Conservation (phyloP, 192 early-diverging fungal species). For the Kappamyces sp. region DNA sequence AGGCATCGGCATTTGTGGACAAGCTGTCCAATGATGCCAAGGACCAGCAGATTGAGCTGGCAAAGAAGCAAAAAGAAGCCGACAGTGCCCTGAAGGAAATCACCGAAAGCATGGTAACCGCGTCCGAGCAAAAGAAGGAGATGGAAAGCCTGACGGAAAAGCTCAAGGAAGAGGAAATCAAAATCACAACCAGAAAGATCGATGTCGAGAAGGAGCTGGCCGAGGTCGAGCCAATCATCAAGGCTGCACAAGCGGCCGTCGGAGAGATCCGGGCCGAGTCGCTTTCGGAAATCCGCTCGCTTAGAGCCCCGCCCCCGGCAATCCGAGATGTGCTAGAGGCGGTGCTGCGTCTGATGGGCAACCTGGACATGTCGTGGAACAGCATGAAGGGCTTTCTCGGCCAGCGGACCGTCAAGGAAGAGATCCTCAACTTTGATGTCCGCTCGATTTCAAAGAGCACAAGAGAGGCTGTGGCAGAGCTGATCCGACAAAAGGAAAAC, state of each 20-base stretch:
- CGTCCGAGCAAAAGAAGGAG: slow-evolving; percentile 55
- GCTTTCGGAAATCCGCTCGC: slow-evolving; percentile 53
- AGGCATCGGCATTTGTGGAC: slow-evolving; percentile 52
- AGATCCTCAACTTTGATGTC: slow-evolving; percentile 60
- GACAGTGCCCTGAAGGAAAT: slow-evolving; percentile 55
- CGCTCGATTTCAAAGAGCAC: slow-evolving; percentile 38
- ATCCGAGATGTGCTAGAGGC: slow-evolving; percentile 60
- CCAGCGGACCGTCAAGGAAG: slow-evolving; percentile 56
- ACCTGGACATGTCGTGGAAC: slow-evolving; percentile 61
- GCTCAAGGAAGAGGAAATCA: slow-evolving; percentile 48
- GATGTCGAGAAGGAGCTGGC: slow-evolving; percentile 49
- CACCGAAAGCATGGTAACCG: slow-evolving; percentile 55
- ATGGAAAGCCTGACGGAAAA: slow-evolving; percentile 45
- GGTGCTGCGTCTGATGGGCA: slow-evolving; percentile 54
- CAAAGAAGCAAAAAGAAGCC: slow-evolving; percentile 50
- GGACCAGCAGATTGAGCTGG: slow-evolving; percentile 38
- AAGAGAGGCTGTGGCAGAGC: slow-evolving; percentile 43
- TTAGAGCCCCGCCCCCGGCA: slow-evolving; percentile 56
- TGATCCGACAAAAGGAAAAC: slow-evolving; percentile 46
- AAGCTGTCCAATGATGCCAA: slow-evolving; percentile 45
- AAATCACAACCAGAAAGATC: slow-evolving; percentile 38
- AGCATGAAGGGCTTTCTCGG: slow-evolving; percentile 64
- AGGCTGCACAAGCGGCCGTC: slow-evolving; percentile 46
- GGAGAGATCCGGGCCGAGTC: slow-evolving; percentile 54
- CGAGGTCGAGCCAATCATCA: slow-evolving; percentile 52